A percentile compares a stretch with the other conserved stretches of the same genome.
phyloP scores from a whole-genome alignment of 176 grass and related monocot genomes.

The Musa itinerans region DNA sequence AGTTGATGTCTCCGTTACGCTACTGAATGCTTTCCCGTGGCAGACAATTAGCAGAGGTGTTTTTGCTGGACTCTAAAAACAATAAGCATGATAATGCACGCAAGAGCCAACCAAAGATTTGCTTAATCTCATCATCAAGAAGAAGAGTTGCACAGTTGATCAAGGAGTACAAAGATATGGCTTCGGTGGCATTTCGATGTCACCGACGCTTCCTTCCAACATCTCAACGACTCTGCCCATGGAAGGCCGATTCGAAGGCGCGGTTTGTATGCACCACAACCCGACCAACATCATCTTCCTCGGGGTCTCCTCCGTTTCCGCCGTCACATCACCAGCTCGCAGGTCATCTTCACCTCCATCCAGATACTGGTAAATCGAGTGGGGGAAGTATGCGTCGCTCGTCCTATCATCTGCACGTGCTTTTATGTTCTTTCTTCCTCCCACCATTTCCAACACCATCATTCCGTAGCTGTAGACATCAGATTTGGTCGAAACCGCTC shows the following conservation, averaged over 20 bases:
- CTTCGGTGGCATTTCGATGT: not conserved
- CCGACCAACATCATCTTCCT: conserved; percentile 6
- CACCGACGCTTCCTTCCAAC: not conserved
- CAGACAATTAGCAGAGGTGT: no score
- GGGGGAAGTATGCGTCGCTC: not conserved
- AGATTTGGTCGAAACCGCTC: conserved; percentile 3
- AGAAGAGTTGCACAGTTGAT: not conserved
- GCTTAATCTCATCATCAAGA: not conserved
- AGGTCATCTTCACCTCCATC: not conserved
- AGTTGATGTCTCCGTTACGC: no score
- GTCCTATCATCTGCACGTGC: not conserved
- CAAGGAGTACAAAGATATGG: not conserved
- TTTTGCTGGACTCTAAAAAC: no score
- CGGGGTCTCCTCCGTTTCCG: not conserved
- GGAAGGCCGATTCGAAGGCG: not conserved
- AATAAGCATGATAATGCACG: no score
- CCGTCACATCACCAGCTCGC: not conserved
- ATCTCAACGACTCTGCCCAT: not conserved
- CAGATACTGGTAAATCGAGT: not conserved
- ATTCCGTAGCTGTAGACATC: conserved; percentile 14
- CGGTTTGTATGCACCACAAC: not conserved
- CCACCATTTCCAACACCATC: conserved; percentile 10
- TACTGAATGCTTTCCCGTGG: no score
- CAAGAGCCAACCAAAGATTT: no score
- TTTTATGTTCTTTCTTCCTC: not conserved